A percentile compares a stretch with the other conserved stretches of the same genome.
Evolutionary conservation across 495 filamentous ascomycete species (phyloP).

Genomic region (Tuber brumale): DNA sequence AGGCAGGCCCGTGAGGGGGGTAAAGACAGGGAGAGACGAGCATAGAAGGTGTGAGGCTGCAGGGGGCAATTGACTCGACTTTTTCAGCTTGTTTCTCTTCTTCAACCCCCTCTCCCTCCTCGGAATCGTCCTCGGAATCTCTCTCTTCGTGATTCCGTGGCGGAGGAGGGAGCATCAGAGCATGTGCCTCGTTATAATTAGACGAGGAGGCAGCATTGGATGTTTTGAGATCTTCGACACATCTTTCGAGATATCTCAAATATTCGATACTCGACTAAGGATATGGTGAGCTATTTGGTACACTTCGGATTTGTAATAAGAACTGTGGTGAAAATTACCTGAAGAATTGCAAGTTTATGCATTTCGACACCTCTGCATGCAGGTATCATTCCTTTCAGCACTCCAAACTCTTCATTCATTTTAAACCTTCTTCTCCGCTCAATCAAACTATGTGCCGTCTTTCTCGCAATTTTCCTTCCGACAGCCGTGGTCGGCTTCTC

Average conservation of each 20-base stretch:
- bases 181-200: slow-evolving; percentile 23
- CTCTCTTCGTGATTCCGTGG: slow-evolving; percentile 7
- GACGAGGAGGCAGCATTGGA: slow-evolving; percentile 44
- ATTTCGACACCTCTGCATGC: slow-evolving; percentile 87
- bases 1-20: slow-evolving; percentile 34
- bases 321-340: slow-evolving; percentile 53
- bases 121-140: slow-evolving; percentile 39
- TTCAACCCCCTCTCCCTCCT: slow-evolving; percentile 32
- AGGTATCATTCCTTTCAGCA: slow-evolving; percentile 91
- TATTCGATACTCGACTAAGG: slow-evolving; percentile 77
- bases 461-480: slow-evolving; percentile 72
- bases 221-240: slow-evolving; percentile 72
- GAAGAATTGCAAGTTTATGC: slow-evolving; percentile 95
- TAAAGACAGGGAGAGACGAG: slow-evolving; percentile 27
- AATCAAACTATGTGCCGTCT: slow-evolving; percentile 93
- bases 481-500: slow-evolving; percentile 29
- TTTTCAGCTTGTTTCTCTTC: slow-evolving; percentile 36
- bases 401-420: slow-evolving; percentile 98
- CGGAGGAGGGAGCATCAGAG: slow-evolving; percentile 22
- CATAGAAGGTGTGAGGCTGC: slow-evolving; percentile 15
- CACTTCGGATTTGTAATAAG: background rate
- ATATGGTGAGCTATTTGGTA: background rate
- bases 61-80: slow-evolving; percentile 23
- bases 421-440: slow-evolving; percentile 85
- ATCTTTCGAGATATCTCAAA: slow-evolving; percentile 86